phyloP scores from a whole-genome alignment of 1,284 basidiomycete species.

The Ganoderma meredithae region DNA sequence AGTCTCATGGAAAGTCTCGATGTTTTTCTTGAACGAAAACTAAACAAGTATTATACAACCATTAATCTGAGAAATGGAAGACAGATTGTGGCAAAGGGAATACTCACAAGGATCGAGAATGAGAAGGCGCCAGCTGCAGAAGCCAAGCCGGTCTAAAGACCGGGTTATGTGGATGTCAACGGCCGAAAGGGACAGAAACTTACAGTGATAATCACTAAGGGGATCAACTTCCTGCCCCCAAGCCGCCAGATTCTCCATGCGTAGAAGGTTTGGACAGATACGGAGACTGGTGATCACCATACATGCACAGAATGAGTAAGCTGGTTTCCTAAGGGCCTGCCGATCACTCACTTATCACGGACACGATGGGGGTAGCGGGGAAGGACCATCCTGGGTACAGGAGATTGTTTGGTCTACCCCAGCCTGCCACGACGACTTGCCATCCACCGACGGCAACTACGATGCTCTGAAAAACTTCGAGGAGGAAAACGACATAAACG shows the following conservation, averaged over 20 bases:
- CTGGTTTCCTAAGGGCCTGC: too few relatives aligned
- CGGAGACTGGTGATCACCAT: neutral
- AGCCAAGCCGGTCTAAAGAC: too few relatives aligned
- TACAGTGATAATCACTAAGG: neutral
- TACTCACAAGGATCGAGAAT: too few relatives aligned
- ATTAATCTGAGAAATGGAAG: too few relatives aligned
- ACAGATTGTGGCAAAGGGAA: too few relatives aligned
- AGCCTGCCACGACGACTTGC: neutral
- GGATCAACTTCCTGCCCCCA: neutral
- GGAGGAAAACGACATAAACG: neutral
- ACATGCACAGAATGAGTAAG: too few relatives aligned
- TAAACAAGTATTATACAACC: too few relatives aligned
- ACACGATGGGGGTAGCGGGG: neutral
- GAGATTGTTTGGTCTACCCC: neutral
- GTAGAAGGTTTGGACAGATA: neutral
- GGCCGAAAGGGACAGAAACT: neutral
- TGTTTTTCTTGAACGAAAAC: too few relatives aligned
- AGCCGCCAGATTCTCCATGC: neutral
- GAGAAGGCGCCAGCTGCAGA: too few relatives aligned
- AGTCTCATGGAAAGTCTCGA: too few relatives aligned
- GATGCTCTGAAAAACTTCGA: neutral
- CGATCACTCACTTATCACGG: neutral
- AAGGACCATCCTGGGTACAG: neutral
- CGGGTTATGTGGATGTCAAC: too few relatives aligned
- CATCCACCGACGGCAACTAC: neutral